These are phyloP conservation scores for Stephania japonica DNA, from an alignment of 164 flowering plant species.

Conservation along the genomic window DNA sequence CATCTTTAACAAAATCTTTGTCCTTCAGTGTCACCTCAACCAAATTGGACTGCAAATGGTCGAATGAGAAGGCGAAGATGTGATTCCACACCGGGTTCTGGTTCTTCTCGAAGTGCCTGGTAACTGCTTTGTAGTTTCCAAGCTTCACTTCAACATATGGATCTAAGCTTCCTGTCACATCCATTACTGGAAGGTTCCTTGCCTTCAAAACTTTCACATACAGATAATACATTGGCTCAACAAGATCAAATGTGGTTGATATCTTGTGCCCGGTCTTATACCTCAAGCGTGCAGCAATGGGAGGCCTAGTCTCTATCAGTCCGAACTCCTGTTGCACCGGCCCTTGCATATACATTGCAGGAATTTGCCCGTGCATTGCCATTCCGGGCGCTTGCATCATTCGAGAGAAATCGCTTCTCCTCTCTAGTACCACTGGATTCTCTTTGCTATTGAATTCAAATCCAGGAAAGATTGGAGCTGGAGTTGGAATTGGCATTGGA, in stretches of 20 bases:
- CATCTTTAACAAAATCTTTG: slow-evolving; percentile 67
- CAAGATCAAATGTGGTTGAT: slow-evolving; percentile 62
- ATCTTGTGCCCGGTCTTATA: slow-evolving; percentile 60
- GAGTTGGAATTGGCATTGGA: slow-evolving; percentile 11
- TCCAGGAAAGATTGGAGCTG: slow-evolving; percentile 24
- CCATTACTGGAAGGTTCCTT: slow-evolving; percentile 67
- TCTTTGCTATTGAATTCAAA: slow-evolving; percentile 15
- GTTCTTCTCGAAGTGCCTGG: slow-evolving; percentile 68
- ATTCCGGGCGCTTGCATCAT: slow-evolving; percentile 31
- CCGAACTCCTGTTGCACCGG: slow-evolving; percentile 47
- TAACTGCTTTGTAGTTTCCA: slow-evolving; percentile 74
- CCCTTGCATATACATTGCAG: slow-evolving; percentile 42
- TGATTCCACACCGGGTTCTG: slow-evolving; percentile 67
- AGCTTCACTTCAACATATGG: slow-evolving; percentile 87
- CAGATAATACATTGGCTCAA: slow-evolving; percentile 68
- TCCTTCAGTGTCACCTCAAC: slow-evolving; percentile 67
- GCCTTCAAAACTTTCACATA: slow-evolving; percentile 79
- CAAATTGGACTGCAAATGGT: slow-evolving; percentile 45
- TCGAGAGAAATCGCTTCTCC: slow-evolving; percentile 37
- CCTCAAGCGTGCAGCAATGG: slow-evolving; percentile 58
- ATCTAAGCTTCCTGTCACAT: slow-evolving; percentile 63
- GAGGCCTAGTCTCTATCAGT: slow-evolving; percentile 68
- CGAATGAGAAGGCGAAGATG: slow-evolving; percentile 68
- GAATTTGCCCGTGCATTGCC: slow-evolving; percentile 34
- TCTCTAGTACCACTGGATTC: slow-evolving; percentile 24